Base-by-base conservation (phyloP, 106 monocot genomes). In the Platanthera guangdongensis region DNA sequence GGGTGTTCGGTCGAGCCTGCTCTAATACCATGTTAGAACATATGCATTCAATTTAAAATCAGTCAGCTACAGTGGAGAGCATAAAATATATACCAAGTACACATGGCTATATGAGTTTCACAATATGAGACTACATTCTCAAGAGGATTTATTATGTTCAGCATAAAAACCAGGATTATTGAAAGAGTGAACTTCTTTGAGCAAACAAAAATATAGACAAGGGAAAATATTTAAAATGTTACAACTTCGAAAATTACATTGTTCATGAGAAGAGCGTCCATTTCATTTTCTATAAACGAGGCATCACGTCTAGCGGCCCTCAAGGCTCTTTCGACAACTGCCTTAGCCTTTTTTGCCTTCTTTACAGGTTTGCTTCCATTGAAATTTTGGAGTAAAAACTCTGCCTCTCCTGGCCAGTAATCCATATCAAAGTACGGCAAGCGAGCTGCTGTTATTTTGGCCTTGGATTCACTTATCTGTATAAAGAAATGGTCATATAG, bases 371-470 rank as follows among this genome's bases (percentile, higher is more conserved):
- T 81, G 19, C 72, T 80, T 52, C 78, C 83, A 77, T 80, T 82
- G 55, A 79, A 84, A 51, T 83, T 84, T 51, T 84, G 77, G 68
- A 89, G 85, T 74, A 93, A 81, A 6, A 57, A 68, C 62, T 96
- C 93, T 52, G 93, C 96, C 80, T 85, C 83, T 70, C 87, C 96
- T 54, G 93, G 93, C 96, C 96, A 93, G 81, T 85, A 93, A 76
- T 96, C 96, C 55, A 81, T 85, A 51, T 96, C 96, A 81, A 91
- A 96, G 70, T 96, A 96, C 55, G 96, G 96, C 77, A 96, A 82
- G 13, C 85, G 85, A 32, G 91, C 79, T 54, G 96, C 90, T 80
- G 91, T 92, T 45, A 93, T 68, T 21, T 84, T 93, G 14, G 80
- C 84, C 73, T 84, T 91, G 75, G 82, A 84, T 82, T 96, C 91